These are phyloP conservation scores for Apostasia ramifera DNA, from an alignment of 106 monocot species.

Conservation along the genomic window DNA sequence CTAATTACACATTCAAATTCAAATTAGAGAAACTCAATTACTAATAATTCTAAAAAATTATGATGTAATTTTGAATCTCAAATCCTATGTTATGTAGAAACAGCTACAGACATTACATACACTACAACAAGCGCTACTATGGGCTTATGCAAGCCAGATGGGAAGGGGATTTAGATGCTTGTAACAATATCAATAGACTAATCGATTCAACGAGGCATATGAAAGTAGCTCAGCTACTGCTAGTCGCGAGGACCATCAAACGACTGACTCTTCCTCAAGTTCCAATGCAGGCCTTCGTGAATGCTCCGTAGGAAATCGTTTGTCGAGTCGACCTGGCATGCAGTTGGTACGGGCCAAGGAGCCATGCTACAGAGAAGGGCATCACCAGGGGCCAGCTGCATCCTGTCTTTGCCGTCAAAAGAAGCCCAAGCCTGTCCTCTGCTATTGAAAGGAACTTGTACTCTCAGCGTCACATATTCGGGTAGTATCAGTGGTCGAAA, in stretches of 20 bases:
- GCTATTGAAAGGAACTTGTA: constrained; percentile 92
- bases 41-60: too few species aligned
- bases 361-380: constrained; percentile 92
- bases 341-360: constrained; percentile 94
- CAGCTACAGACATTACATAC: too few species aligned
- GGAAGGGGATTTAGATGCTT: too few species aligned
- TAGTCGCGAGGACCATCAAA: constrained; percentile 70
- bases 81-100: too few species aligned
- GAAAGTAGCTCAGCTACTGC: not conserved
- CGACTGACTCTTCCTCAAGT: constrained; percentile 80
- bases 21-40: too few species aligned
- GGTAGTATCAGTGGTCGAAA: constrained; percentile 90
- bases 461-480: constrained; percentile 74
- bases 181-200: too few species aligned
- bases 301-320: constrained; percentile 90
- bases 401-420: constrained; percentile 93
- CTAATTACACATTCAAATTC: too few species aligned
- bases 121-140: too few species aligned
- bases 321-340: constrained; percentile 85
- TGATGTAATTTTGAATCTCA: too few species aligned
- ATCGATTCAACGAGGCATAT: too few species aligned
- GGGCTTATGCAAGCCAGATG: too few species aligned
- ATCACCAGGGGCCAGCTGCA: constrained; percentile 75
- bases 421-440: constrained; percentile 97
- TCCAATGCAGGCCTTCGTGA: constrained; percentile 98